Evolutionary conservation across 179 eudicot genomes (phyloP).

Genomic region (Silene noctiflora): DNA sequence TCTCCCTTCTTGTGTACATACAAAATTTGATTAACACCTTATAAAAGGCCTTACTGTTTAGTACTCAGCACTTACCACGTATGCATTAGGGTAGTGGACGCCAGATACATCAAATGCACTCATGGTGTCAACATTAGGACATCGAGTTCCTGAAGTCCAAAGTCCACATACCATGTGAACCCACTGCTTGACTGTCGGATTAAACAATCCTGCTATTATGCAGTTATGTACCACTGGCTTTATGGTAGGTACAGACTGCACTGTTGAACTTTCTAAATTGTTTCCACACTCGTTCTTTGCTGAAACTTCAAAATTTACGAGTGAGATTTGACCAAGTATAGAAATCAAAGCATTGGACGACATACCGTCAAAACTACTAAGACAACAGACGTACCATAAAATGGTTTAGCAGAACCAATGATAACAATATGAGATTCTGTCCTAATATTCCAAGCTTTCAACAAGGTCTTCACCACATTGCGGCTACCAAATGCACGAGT

Average conservation of each 20-base stretch:
- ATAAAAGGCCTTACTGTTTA: slow-evolving; percentile 17
- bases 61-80: slow-evolving; percentile 32
- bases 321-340: slow-evolving; percentile 10
- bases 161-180: slow-evolving; percentile 66
- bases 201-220: slow-evolving; percentile 44
- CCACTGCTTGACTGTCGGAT: slow-evolving; percentile 58
- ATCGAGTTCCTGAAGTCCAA: slow-evolving; percentile 61
- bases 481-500: slow-evolving; percentile 52
- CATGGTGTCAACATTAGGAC: slow-evolving; percentile 63
- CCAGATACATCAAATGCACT: slow-evolving; percentile 63
- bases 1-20: neutral
- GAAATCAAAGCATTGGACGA: neutral
- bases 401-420: slow-evolving; percentile 30
- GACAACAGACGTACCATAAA: slow-evolving; percentile 29
- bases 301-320: slow-evolving; percentile 19
- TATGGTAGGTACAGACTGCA: slow-evolving; percentile 21
- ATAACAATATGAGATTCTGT: slow-evolving; percentile 35
- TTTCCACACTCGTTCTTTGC: slow-evolving; percentile 31
- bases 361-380: neutral
- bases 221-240: slow-evolving; percentile 39
- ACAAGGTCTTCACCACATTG: slow-evolving; percentile 47
- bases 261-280: slow-evolving; percentile 11
- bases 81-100: slow-evolving; percentile 35
- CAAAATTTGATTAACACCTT: neutral
- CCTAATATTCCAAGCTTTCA: slow-evolving; percentile 47